Conservation (phyloP, 495 filamentous ascomycete species). For the Daldinia decipiens region DNA sequence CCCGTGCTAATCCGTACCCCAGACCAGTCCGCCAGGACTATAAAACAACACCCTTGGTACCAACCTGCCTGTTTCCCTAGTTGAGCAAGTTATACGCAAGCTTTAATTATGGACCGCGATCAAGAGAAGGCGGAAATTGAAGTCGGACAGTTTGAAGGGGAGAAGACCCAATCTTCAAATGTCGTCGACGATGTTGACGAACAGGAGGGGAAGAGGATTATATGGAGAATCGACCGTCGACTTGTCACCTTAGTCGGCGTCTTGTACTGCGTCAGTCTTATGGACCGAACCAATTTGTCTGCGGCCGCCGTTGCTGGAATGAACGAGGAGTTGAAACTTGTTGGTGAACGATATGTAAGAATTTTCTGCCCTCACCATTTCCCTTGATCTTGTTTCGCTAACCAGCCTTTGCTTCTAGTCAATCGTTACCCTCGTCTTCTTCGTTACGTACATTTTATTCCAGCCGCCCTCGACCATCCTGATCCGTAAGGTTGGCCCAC, state of each 20-base stretch:
- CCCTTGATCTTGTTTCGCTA: slow-evolving; percentile 4
- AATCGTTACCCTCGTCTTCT: slow-evolving; percentile 67
- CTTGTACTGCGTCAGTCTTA: slow-evolving; percentile 69
- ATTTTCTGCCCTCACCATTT: background rate
- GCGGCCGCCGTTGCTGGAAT: slow-evolving; percentile 66
- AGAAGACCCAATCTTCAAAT: slow-evolving; percentile 25
- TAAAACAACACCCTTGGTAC: slow-evolving; percentile 16
- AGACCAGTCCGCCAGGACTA: slow-evolving; percentile 7
- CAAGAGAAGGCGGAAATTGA: slow-evolving; percentile 39
- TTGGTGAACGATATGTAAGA: slow-evolving; percentile 58
- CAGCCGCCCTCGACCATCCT: slow-evolving; percentile 63
- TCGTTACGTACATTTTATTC: slow-evolving; percentile 67
- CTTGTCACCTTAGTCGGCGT: slow-evolving; percentile 67
- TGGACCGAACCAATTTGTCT: slow-evolving; percentile 71
- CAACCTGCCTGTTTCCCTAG: background rate
- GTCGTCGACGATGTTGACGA: slow-evolving; percentile 33
- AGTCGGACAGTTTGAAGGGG: slow-evolving; percentile 41
- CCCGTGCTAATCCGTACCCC: background rate
- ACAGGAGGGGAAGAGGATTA: slow-evolving; percentile 52
- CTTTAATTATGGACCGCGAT: slow-evolving; percentile 42
- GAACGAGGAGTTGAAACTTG: slow-evolving; percentile 59
- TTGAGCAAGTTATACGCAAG: background rate
- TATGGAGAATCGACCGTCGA: slow-evolving; percentile 66
- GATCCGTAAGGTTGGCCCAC: slow-evolving; percentile 66
- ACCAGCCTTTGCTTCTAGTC: slow-evolving; percentile 51